phyloP scores from a whole-genome alignment of 257 asterid species.

The Rauvolfia tetraphylla region DNA sequence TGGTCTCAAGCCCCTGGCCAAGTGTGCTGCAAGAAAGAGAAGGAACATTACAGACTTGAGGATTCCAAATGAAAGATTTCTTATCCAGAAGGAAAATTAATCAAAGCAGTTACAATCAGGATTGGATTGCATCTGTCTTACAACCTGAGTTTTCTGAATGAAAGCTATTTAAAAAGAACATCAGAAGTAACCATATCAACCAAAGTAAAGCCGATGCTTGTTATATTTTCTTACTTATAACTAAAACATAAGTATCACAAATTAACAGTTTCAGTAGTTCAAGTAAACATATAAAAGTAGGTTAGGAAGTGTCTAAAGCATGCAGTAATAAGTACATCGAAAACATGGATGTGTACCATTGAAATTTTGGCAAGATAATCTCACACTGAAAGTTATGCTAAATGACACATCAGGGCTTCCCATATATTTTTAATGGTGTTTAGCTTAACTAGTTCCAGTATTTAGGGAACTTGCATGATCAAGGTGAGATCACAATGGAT shows the following conservation, averaged over 20 bases:
- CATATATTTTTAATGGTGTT: not conserved
- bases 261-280: not conserved
- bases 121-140: not conserved
- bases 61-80: not conserved
- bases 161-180: not conserved
- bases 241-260: not conserved
- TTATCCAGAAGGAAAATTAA: not conserved
- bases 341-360: not conserved
- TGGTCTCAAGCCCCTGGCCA: conserved; percentile 97
- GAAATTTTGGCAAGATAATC: not conserved
- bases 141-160: not conserved
- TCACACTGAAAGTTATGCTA: not conserved
- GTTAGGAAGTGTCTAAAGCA: not conserved
- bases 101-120: not conserved
- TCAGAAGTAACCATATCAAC: not conserved
- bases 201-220: not conserved
- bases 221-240: not conserved
- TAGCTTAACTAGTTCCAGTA: not conserved
- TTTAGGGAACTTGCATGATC: not conserved
- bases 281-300: not conserved
- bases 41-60: not conserved
- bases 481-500: no score
- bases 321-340: not conserved
- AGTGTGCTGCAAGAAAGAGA: conserved; percentile 64
- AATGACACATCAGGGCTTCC: not conserved